Evolutionary conservation across 495 filamentous ascomycete genomes (phyloP).

Genomic region (Penicillium canariense): DNA sequence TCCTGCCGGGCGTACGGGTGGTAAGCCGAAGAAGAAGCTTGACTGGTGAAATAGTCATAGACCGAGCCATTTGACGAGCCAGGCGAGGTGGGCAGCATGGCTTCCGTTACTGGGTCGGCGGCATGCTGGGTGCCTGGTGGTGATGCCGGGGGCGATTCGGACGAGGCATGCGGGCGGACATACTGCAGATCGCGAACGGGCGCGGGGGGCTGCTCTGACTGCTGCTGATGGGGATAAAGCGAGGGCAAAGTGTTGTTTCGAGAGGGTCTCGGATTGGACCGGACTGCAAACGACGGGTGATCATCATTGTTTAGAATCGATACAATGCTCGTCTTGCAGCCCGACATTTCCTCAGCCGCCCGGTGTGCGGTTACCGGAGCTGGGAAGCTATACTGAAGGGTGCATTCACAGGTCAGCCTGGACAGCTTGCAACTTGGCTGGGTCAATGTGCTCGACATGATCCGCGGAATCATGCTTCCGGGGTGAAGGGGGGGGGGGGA

Average conservation of each 20-base stretch:
- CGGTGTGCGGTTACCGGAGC: slow-evolving; percentile 18
- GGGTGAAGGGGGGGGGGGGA: slow-evolving; percentile 3
- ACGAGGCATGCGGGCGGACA: slow-evolving; percentile 24
- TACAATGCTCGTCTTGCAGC: slow-evolving; percentile 40
- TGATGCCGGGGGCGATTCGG: slow-evolving; percentile 28
- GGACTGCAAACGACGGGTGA: slow-evolving; percentile 48
- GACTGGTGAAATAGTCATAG: slow-evolving; percentile 38
- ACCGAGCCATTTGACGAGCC: slow-evolving; percentile 40
- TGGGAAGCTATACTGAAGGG: slow-evolving; percentile 23
- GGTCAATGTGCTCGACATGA: slow-evolving; percentile 13
- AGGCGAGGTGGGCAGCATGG: slow-evolving; percentile 30
- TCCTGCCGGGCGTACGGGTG: slow-evolving; percentile 30
- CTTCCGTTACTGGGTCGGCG: slow-evolving; percentile 32
- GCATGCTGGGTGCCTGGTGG: slow-evolving; percentile 27
- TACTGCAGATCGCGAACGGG: slow-evolving; percentile 18
- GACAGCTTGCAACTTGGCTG: background rate
- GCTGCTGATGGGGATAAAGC: slow-evolving; percentile 22
- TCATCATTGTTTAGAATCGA: slow-evolving; percentile 53
- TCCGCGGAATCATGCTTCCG: slow-evolving; percentile 11
- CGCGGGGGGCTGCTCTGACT: slow-evolving; percentile 29
- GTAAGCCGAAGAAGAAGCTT: slow-evolving; percentile 21
- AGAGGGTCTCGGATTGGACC: slow-evolving; percentile 37
- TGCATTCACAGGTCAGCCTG: slow-evolving; percentile 12
- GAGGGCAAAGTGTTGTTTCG: slow-evolving; percentile 34
- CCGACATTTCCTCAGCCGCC: slow-evolving; percentile 32